Percentiles rank a stretch among this genome's conserved stretches.
Evolutionary conservation across 179 eudicot species (phyloP).

Genomic region (Spergularia azorica): DNA sequence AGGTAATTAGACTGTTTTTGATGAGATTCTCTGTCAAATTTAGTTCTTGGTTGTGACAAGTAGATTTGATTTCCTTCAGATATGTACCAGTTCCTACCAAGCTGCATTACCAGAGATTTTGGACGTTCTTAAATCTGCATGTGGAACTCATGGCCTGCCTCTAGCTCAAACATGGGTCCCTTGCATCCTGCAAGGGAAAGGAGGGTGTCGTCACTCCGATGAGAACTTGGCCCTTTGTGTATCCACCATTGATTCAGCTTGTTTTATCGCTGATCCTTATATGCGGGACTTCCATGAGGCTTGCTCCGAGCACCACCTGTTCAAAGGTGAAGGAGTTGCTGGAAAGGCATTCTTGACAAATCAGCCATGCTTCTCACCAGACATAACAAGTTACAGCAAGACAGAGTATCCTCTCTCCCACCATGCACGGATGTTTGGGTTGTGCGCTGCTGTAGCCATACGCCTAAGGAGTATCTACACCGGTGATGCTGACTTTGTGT

Average conservation of each 20-base stretch:
- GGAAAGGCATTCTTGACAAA: conserved; percentile 78
- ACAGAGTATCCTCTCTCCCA: conserved; percentile 91
- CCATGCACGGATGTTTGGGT: conserved; percentile 82
- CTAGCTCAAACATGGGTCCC: conserved; percentile 93
- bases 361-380: conserved; percentile 70
- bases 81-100: conserved; percentile 51
- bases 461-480: conserved; percentile 67
- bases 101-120: conserved; percentile 74
- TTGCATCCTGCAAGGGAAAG: conserved; percentile 77
- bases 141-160: conserved; percentile 68
- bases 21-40: background rate
- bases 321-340: conserved; percentile 80
- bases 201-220: conserved; percentile 74
- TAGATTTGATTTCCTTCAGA: conserved; percentile 37
- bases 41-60: conserved; percentile 1
- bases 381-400: conserved; percentile 62
- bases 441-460: conserved; percentile 81
- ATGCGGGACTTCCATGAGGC: conserved; percentile 72
- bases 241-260: conserved; percentile 81
- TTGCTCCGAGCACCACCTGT: conserved; percentile 84
- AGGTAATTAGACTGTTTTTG: conserved; percentile 45
- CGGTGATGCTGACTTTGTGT: conserved; percentile 62
- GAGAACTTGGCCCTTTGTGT: conserved; percentile 63
- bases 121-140: conserved; percentile 63
- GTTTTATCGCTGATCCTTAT: conserved; percentile 53